These are phyloP conservation scores for Candida ascalaphidarum DNA, from an alignment of 805 yeast species.

Conservation along the genomic window DNA sequence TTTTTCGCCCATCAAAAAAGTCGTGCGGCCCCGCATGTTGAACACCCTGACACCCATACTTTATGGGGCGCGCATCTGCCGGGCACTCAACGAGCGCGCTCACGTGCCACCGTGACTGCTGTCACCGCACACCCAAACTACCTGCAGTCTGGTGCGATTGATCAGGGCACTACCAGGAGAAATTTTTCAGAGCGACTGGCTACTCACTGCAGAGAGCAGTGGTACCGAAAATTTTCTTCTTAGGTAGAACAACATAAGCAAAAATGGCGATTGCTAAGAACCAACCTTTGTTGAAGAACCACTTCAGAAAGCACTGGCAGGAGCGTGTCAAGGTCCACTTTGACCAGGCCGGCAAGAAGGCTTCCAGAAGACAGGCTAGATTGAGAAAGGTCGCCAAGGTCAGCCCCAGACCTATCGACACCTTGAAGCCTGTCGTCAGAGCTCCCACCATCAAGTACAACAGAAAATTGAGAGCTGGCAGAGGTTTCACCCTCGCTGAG, in stretches of 20 bases:
- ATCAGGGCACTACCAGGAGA: no score
- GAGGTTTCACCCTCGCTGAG: constrained; percentile 98
- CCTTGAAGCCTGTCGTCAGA: constrained; percentile 95
- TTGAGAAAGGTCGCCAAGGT: constrained; percentile 85
- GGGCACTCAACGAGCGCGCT: no score
- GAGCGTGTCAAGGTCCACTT: constrained; percentile 99
- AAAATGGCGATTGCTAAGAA: constrained; percentile 92
- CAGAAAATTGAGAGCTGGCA: constrained; percentile 99
- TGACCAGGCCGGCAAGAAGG: constrained; percentile 99
- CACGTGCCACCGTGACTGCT: no score
- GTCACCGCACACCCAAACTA: no score
- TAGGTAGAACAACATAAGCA: constrained; percentile 7
- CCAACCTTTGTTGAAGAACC: constrained; percentile 98
- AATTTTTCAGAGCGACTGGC: no score
- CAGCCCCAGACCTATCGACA: constrained; percentile 97
- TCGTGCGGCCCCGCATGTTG: no score
- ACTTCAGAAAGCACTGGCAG: constrained; percentile 99
- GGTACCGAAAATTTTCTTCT: constrained; percentile 9
- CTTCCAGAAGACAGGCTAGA: constrained; percentile 92
- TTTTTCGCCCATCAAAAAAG: no score
- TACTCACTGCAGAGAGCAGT: no score
- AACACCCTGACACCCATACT: no score
- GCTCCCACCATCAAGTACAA: constrained; percentile 98
- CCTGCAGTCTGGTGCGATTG: no score
- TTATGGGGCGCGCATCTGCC: no score